Percentiles rank a stretch among this genome's conserved stretches.
These are phyloP conservation scores for Picea sitchensis DNA, from an alignment of 75 land plant genomes.

Conservation along the genomic window DNA sequence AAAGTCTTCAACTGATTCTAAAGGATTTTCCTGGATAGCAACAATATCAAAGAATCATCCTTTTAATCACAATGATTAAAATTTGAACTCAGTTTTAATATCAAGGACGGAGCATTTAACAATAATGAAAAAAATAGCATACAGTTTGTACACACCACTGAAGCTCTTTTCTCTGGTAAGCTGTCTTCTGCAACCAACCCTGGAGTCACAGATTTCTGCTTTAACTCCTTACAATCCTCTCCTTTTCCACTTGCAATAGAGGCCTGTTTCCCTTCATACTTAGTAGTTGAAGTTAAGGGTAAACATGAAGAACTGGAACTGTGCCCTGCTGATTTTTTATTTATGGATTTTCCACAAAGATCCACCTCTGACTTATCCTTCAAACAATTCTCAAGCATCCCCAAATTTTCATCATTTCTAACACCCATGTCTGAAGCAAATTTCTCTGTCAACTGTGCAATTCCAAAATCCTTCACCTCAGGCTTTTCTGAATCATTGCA, in stretches of 20 bases:
- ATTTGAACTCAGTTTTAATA: neutral
- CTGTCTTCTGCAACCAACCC: neutral
- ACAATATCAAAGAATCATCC: neutral
- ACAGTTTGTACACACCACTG: neutral
- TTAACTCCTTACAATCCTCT: neutral
- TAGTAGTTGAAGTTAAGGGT: neutral
- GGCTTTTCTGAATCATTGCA: slow-evolving; percentile 3
- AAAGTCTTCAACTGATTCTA: slow-evolving; percentile 25
- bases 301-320: neutral
- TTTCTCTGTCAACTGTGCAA: neutral
- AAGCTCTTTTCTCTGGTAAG: slow-evolving; percentile 1
- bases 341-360: neutral
- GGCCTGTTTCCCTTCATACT: neutral
- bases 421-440: neutral
- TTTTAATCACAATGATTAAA: neutral
- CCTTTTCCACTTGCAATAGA: neutral
- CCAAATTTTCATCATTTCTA: slow-evolving; percentile 5
- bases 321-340: neutral
- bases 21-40: slow-evolving; percentile 27
- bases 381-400: neutral
- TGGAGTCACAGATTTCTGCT: neutral
- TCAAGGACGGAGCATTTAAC: neutral
- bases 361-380: neutral
- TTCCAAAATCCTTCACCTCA: neutral
- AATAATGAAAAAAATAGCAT: neutral